Evolutionary conservation across 306 rosid species (phyloP).

Genomic region (Bauhinia variegata): DNA sequence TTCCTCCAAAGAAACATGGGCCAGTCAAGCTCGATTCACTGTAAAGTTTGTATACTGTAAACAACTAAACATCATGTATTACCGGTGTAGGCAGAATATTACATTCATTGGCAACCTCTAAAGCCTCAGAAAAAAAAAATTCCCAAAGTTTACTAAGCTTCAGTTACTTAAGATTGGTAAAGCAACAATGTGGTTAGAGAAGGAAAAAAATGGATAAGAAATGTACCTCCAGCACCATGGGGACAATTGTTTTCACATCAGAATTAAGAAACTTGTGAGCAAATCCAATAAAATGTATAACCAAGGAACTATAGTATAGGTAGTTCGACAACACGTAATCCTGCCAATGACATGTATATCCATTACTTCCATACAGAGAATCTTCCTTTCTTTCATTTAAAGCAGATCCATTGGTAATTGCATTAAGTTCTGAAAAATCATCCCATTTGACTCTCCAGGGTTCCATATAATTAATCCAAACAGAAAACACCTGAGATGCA

Average conservation of each 20-base stretch:
- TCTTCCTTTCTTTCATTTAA: conserved; percentile 38
- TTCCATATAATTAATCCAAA: conserved; percentile 75
- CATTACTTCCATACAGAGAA: conserved; percentile 25
- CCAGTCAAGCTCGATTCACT: too few species aligned
- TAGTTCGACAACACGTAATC: conserved; percentile 77
- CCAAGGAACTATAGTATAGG: conserved; percentile 78
- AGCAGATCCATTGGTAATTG: conserved; percentile 27
- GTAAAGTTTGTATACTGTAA: too few species aligned
- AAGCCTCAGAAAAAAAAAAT: too few species aligned
- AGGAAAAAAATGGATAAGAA: conserved; percentile 27
- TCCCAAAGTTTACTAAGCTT: too few species aligned
- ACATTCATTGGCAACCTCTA: too few species aligned
- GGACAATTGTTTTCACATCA: conserved; percentile 74
- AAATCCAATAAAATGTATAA: conserved; percentile 88
- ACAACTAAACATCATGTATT: too few species aligned
- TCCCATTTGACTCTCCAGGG: conserved; percentile 68
- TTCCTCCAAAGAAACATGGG: too few species aligned
- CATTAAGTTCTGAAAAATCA: conserved; percentile 57
- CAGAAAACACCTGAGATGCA: conserved; percentile 67
- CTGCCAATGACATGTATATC: conserved; percentile 61
- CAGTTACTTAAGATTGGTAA: too few species aligned
- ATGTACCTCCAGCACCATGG: conserved; percentile 83
- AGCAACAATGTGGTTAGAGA: too few species aligned
- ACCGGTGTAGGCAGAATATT: too few species aligned
- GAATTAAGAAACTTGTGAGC: conserved; percentile 91